Conservation (phyloP, 2,329 filamentous ascomycete genomes). For the Zymoseptoria tritici region DNA sequence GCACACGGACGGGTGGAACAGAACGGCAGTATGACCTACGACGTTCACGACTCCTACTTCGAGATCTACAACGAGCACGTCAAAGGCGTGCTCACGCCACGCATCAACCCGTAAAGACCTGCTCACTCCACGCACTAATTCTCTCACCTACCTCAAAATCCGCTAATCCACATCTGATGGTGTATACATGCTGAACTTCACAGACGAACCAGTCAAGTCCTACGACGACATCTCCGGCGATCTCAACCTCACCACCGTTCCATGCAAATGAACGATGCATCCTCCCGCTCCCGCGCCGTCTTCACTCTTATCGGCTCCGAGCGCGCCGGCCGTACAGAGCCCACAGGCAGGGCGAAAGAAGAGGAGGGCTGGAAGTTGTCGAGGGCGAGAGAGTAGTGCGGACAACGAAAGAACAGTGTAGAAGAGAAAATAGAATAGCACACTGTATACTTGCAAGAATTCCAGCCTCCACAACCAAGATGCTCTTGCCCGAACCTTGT, state of each 20-base stretch:
- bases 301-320: conserved; percentile 97
- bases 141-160: conserved; percentile 91
- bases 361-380: no score
- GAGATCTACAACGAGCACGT: conserved; percentile 99
- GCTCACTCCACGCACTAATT: conserved; percentile 62
- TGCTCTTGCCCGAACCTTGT: no score
- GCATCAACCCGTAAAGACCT: no score
- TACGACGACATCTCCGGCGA: conserved; percentile 85
- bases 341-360: conserved; percentile 56
- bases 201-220: conserved; percentile 82
- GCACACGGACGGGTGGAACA: conserved; percentile 47
- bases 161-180: conserved; percentile 91
- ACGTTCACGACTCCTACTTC: conserved; percentile 95
- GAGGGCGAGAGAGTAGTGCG: no score
- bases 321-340: conserved; percentile 89
- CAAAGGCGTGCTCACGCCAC: conserved; percentile 60
- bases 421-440: no score
- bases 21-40: conserved; percentile 88
- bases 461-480: no score
- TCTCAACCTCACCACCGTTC: no score
- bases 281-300: conserved; percentile 89
- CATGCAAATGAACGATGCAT: conserved; percentile 99
- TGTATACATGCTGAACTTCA: conserved; percentile 93
- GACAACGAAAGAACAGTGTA: no score
- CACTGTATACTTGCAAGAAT: no score